Evolutionary conservation across 495 filamentous ascomycete species (phyloP).

Genomic region (Tricharina praecox): DNA sequence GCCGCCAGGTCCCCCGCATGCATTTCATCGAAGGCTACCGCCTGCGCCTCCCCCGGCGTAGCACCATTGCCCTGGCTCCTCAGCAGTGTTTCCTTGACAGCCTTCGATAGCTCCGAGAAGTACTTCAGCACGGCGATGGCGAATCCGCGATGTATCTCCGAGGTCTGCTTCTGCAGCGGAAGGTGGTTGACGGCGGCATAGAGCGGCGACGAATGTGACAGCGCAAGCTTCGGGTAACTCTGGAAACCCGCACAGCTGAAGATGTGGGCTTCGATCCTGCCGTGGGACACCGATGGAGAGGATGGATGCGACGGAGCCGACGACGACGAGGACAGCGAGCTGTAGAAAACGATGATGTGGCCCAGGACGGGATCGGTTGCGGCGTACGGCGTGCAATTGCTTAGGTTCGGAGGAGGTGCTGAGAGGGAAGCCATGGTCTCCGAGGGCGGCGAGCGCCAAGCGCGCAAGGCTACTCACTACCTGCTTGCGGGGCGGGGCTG

Average conservation of each 20-base stretch:
- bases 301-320: conserved; percentile 11
- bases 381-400: conserved; percentile 22
- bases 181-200: conserved; percentile 82
- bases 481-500: too few relatives aligned
- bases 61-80: conserved; percentile 17
- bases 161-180: conserved; percentile 76
- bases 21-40: conserved; percentile 58
- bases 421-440: conserved; percentile 22
- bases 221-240: conserved; percentile 73
- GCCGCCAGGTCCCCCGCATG: conserved; percentile 83
- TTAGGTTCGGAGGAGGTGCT: conserved; percentile 20
- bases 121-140: conserved; percentile 88
- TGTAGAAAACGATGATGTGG: conserved; percentile 24
- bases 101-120: conserved; percentile 67
- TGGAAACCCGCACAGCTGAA: conserved; percentile 75
- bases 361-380: conserved; percentile 23
- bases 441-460: background rate
- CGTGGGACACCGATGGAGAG: too few relatives aligned
- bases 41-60: conserved; percentile 17
- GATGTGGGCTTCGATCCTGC: conserved; percentile 81
- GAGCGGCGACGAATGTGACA: conserved; percentile 86
- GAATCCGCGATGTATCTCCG: conserved; percentile 73
- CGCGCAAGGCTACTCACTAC: too few relatives aligned
- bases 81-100: conserved; percentile 42
- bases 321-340: conserved; percentile 9